Evolutionary conservation across 2,329 filamentous ascomycete species (phyloP), one percentile per base, ranked within the genome.

Genomic region (Ophidiomyces ophidiicola): DNA sequence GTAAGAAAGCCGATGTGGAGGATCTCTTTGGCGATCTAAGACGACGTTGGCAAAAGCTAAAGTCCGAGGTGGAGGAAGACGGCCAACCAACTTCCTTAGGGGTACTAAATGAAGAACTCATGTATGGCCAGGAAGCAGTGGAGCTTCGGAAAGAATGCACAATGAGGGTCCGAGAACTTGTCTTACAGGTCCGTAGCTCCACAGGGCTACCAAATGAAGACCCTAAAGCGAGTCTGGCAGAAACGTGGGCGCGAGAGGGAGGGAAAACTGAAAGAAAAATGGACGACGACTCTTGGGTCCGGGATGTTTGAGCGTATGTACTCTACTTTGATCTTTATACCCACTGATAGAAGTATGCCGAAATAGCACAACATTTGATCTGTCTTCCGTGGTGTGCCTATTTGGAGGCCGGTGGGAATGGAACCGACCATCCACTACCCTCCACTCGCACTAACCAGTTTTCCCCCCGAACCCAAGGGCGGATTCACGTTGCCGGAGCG

Each of bases 141-240:
- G 71, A 77, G 48, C 64, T 92, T 46, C 70, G 90, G 43, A 76
- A 82, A 39, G 84, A 94, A 58, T 84, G 88, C 34, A 85, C 88
- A 1, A 70, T 71, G 57, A 72, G 79, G 43, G 75, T 96, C 23
- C 71, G 90, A 34, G 71, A 81, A 40, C 81, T 92, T 56, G 80
- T 98, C 2, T 61, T 88, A 36, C 83, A 84, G 51, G 70, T 96
- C 15, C 72, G 88, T 45, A 69, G 74, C 47, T 70, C 70, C 31
- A 64, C 81, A 42, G 87, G 86, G 1, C 75, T 81, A 45, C 73
- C 81, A 1, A 85, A 93, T 44, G 80, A 92, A 49, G 83, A 93
- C 50, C 78, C 82, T 0, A 78, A 81, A 48, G 72, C 78, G 33
- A 80, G 77, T 6, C 62, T 87, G 19, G 84, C 82, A 0, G 82